Evolutionary conservation across 2,329 filamentous ascomycete species (phyloP).

Genomic region (Aspergillus sp.): DNA sequence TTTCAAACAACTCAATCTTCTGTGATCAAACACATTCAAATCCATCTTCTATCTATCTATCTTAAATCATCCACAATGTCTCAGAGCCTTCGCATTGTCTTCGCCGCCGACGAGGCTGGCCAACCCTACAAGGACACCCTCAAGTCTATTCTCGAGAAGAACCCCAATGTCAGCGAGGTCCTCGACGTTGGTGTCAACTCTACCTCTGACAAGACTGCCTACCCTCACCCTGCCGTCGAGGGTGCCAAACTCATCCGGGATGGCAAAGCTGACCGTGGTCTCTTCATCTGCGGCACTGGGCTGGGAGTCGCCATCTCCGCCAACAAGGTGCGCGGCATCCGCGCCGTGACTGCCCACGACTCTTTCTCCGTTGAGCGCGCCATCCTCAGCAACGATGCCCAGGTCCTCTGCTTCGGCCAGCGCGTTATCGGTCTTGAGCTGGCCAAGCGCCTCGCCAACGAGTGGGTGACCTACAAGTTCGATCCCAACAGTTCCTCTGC

Average conservation of each 20-base stretch:
- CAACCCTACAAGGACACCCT: constrained; percentile 76
- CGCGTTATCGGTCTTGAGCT: constrained; percentile 79
- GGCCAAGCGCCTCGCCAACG: constrained; percentile 71
- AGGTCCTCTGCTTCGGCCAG: constrained; percentile 85
- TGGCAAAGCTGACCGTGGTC: constrained; percentile 68
- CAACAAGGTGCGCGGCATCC: constrained; percentile 81
- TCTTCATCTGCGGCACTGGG: constrained; percentile 80
- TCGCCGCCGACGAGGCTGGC: constrained; percentile 71
- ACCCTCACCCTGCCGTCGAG: constrained; percentile 74
- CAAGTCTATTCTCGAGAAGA: constrained; percentile 68
- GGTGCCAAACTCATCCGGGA: constrained; percentile 59
- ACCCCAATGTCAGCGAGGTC: constrained; percentile 66
- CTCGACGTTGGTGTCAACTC: constrained; percentile 72
- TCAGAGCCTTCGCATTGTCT: constrained; percentile 56
- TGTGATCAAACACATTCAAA: neutral
- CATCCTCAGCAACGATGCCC: constrained; percentile 80
- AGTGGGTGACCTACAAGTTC: constrained; percentile 84
- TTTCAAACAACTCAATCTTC: neutral
- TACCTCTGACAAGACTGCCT: constrained; percentile 72
- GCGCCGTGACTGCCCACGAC: constrained; percentile 88
- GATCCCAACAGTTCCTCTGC: constrained; percentile 66
- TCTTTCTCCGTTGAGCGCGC: constrained; percentile 79
- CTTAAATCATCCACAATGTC: constrained; percentile 26
- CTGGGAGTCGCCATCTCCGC: constrained; percentile 85
- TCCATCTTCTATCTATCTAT: neutral